These are phyloP conservation scores for Mycena sp. DNA, from an alignment of 1,284 basidiomycete species.

Conservation along the genomic window DNA sequence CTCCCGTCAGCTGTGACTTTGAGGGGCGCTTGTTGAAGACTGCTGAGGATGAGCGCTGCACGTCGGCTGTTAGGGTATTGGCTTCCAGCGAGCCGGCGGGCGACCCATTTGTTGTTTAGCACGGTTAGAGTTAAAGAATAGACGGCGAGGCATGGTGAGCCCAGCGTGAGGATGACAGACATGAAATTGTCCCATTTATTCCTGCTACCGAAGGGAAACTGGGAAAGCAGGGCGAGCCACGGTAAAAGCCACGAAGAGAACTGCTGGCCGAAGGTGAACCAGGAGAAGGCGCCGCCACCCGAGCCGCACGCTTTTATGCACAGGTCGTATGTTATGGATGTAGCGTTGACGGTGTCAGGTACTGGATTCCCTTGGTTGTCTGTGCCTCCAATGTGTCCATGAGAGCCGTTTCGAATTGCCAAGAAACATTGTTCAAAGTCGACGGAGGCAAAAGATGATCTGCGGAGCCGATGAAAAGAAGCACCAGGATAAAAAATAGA, in stretches of 20 bases:
- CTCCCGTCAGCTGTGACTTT: slow-evolving; percentile 33
- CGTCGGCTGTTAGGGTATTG: slow-evolving; percentile 41
- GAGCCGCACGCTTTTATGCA: slow-evolving; percentile 44
- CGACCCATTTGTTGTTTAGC: slow-evolving; percentile 47
- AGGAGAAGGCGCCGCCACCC: slow-evolving; percentile 43
- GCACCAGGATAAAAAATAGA: no score
- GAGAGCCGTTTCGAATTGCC: slow-evolving; percentile 25
- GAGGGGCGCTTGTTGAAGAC: slow-evolving; percentile 48
- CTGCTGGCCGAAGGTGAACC: slow-evolving; percentile 50
- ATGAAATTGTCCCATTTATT: slow-evolving; percentile 46
- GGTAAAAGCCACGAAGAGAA: slow-evolving; percentile 55
- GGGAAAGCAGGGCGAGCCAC: slow-evolving; percentile 53
- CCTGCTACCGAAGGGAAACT: no score
- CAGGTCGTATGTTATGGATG: slow-evolving; percentile 40
- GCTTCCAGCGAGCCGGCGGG: slow-evolving; percentile 38
- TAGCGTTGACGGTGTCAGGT: slow-evolving; percentile 26
- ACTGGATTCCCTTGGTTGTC: no score
- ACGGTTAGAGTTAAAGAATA: slow-evolving; percentile 52
- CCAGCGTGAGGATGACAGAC: no score
- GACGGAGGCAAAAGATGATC: slow-evolving; percentile 6
- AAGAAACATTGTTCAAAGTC: slow-evolving; percentile 35
- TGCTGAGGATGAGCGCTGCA: slow-evolving; percentile 42
- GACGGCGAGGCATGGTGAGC: slow-evolving; percentile 48
- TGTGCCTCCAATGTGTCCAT: slow-evolving; percentile 32
- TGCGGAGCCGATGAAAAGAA: not conserved